Base-by-base conservation (phyloP, 2,329 filamentous ascomycete genomes). In the Juglanconis juglandina region DNA sequence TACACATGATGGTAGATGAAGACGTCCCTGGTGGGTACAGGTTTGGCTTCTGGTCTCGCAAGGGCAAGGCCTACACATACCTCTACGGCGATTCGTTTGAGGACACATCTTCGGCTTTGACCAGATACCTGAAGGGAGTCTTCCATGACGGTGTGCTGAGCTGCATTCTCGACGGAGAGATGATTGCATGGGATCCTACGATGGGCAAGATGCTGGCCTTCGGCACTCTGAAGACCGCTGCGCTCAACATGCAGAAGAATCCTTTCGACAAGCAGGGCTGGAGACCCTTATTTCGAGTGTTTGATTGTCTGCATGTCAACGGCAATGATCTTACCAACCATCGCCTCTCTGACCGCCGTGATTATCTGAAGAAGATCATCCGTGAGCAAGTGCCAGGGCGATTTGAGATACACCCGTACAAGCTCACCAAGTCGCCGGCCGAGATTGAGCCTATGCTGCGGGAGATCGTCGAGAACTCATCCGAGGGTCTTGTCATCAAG, bases 161-260 rank as follows among this genome's bases (percentile, higher is more conserved):
- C 69, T 82, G 96, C 65, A 96, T 99, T 53, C 81, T 99, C 0
- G 95, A 99, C 68, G 95, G 95, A 9, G 95, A 99, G 72, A 99
- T 99, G 95, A 92, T 99, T 60, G 96, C 93, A 0, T 99, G 95
- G 95, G 92, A 98, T 70, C 90, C 92, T 63, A 86, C 88, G 49
- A 81, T 90, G 53, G 90, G 96, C 75, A 89, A 89, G 58, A 90
- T 95, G 56, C 89, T 96, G 14, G 87, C 89, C 0, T 99, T 99
- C 72, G 95, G 95, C 7, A 96, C 91, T 0, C 81, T 99, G 53
- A 99, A 99, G 75, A 94, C 92, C 1, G 94, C 93, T 0, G 94
- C 94, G 0, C 75, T 96, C 37, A 82, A 87, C 0, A 90, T 94
- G 68, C 88, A 93, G 69, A 85, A 87, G 63, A 92, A 93, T 64